These are phyloP conservation scores for Cyberlindnera nakhonratchasimensis DNA, from an alignment of 805 yeast species.

Conservation along the genomic window DNA sequence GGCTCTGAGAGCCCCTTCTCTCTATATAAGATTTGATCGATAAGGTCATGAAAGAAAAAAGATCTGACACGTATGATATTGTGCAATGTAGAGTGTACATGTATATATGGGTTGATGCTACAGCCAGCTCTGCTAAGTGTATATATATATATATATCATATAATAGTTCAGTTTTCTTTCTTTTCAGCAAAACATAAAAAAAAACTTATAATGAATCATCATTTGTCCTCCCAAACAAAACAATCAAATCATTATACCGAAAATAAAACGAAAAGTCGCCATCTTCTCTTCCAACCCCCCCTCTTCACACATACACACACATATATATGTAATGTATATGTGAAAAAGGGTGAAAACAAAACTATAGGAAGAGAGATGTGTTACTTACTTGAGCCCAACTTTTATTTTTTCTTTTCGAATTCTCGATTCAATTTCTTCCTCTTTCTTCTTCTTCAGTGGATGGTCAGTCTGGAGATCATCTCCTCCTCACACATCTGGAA, in stretches of 20 bases:
- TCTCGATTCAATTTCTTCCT: conserved; percentile 14
- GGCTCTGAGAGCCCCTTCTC: not conserved
- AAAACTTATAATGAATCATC: conserved; percentile 25
- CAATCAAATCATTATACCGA: conserved; percentile 25
- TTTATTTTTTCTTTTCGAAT: conserved; percentile 17
- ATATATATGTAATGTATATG: not conserved
- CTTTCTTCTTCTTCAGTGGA: conserved; percentile 6
- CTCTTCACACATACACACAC: too few relatives aligned
- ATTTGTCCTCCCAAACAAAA: conserved; percentile 26
- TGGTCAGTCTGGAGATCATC: conserved; percentile 18
- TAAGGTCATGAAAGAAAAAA: too few relatives aligned
- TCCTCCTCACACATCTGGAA: conserved; percentile 42
- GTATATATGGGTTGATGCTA: too few relatives aligned
- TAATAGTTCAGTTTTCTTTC: conserved; percentile 7
- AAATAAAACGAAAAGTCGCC: conserved; percentile 22
- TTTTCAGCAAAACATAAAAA: conserved; percentile 20
- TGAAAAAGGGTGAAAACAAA: conserved; percentile 5
- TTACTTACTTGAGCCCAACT: conserved; percentile 3
- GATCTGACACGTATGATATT: too few relatives aligned
- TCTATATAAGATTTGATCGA: too few relatives aligned
- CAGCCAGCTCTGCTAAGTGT: too few relatives aligned
- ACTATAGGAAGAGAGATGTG: conserved; percentile 2
- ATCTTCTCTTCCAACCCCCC: not conserved
- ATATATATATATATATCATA: too few relatives aligned
- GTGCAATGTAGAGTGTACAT: too few relatives aligned